Evolutionary conservation across 2,329 filamentous ascomycete species (phyloP), one percentile per base, ranked within the genome.

Genomic region (Beauveria medogensis): DNA sequence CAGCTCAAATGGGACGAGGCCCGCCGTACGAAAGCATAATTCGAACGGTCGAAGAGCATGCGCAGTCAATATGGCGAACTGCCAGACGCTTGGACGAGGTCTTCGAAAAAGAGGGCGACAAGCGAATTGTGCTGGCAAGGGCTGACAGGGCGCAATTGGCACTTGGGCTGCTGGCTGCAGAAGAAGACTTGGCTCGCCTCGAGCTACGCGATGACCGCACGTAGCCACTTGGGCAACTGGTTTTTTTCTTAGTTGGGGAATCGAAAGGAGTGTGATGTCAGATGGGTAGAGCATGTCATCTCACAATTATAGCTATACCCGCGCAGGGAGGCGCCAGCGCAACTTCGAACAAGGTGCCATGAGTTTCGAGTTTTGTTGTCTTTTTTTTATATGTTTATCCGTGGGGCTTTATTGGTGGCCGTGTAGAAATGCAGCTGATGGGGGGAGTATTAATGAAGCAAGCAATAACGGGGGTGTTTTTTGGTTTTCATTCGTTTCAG

Each of bases 161-260:
- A 1, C 80, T 95, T 70, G 92, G 92, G 0, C 69, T 96, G 61
- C 74, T 96, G 63, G 86, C 85, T 3, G 81, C 91, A n/a, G 89
- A 95, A 68, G 83, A 88, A 61, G 90, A 95, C 71, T 78, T 94
- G 64, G 80, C 85, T 64, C 79, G 77, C 66, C 72, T 90, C 67
- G 82, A 83, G 61, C 68, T 90, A 46, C 78, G 80, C 48, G 75
- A 79, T 55, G 70, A 67, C 20, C 60, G 48, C 30, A 46, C 50
- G 37, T 58, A 28, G 37, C 20, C 34, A 37, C 34, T 5, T 5
- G 34, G 12, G 34, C 14, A 16, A 10, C 37, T 24, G 4, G 1
- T 40, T n/a, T n/a, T 26, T 22, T 50, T 26, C 14, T 50, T 46
- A 40, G 57, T 51, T 55, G 43, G 28, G 55, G 57, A 62, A 51